Conservation (phyloP, 768 basidiomycete species). For the Sporobolomyces pararoseus region DNA sequence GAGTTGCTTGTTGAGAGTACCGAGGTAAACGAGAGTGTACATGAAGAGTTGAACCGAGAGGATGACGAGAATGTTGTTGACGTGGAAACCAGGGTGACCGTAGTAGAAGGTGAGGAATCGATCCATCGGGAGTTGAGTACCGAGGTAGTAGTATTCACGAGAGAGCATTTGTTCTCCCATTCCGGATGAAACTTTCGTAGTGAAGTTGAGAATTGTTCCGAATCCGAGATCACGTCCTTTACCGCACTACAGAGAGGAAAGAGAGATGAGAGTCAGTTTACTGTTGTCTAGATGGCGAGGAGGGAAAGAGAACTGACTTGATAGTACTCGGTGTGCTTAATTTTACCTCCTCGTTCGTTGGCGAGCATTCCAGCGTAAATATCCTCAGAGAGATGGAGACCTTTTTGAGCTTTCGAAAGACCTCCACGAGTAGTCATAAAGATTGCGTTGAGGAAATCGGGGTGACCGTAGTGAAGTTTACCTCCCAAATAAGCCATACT, state of each 20-base stretch:
- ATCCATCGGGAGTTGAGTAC: conserved; percentile 95
- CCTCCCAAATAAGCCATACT: conserved; percentile 96
- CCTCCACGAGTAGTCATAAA: conserved; percentile 99
- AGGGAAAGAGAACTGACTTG: too few relatives aligned
- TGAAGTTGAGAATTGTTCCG: conserved; percentile 98
- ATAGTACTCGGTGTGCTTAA: conserved; percentile 99
- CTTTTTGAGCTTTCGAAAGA: conserved; percentile 98
- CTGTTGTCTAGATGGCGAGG: too few relatives aligned
- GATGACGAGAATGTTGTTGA: conserved; percentile 99
- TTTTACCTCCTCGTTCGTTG: conserved; percentile 89
- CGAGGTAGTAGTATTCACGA: conserved; percentile 96
- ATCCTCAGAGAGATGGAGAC: conserved; percentile 98
- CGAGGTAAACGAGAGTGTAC: conserved; percentile 88
- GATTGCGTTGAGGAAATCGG: conserved; percentile 94
- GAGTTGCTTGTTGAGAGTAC: conserved; percentile 79
- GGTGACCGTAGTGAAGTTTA: conserved; percentile 97
- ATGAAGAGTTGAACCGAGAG: conserved; percentile 93
- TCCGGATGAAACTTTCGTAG: conserved; percentile 99
- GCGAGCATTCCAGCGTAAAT: conserved; percentile 99
- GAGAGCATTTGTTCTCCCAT: conserved; percentile 99
- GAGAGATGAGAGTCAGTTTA: too few relatives aligned
- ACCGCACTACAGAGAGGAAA: too few relatives aligned
- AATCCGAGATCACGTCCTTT: conserved; percentile 98
- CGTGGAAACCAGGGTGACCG: conserved; percentile 98
- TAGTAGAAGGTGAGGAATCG: conserved; percentile 99